Evolutionary conservation across 768 basidiomycete species (phyloP).

Genomic region (Trametes punicea): DNA sequence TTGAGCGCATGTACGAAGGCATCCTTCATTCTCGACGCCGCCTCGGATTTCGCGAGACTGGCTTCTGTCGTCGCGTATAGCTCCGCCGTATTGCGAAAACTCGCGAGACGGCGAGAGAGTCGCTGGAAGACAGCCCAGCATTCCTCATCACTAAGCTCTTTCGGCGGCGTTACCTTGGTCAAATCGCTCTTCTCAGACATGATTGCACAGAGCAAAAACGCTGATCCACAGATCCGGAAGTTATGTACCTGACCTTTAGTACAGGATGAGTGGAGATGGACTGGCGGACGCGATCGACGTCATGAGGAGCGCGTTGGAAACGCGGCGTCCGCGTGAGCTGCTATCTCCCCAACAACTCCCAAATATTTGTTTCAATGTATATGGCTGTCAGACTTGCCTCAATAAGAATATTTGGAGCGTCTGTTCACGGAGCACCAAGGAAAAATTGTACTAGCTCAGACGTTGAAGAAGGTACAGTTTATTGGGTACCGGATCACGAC

Average conservation of each 20-base stretch:
- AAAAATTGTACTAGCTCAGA: too few relatives aligned
- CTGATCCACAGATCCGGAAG: neutral
- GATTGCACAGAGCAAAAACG: neutral
- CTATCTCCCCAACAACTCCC: neutral
- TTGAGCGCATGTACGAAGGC: conserved; percentile 38
- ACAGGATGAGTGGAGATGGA: neutral
- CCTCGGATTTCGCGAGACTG: conserved; percentile 18
- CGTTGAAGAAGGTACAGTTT: too few relatives aligned
- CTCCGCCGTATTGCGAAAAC: conserved; percentile 41
- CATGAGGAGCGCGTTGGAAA: conserved; percentile 9
- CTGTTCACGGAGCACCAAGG: too few relatives aligned
- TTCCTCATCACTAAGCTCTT: conserved; percentile 35
- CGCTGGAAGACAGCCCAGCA: conserved; percentile 40
- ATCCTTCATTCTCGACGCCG: conserved; percentile 13
- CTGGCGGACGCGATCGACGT: neutral
- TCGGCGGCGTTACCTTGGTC: conserved; percentile 34
- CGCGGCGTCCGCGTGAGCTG: neutral
- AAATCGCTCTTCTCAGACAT: conserved; percentile 25
- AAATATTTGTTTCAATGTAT: conserved; percentile 18
- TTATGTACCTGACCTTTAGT: too few relatives aligned
- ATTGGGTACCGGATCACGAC: too few relatives aligned
- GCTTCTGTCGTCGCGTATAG: conserved; percentile 40
- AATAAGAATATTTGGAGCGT: neutral
- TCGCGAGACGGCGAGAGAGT: conserved; percentile 42
- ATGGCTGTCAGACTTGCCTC: neutral